Percentiles rank a stretch among this genome's conserved stretches.
These are phyloP conservation scores for Crocinoboletus sp. DNA, from an alignment of 1,284 basidiomycete genomes.

Conservation along the genomic window DNA sequence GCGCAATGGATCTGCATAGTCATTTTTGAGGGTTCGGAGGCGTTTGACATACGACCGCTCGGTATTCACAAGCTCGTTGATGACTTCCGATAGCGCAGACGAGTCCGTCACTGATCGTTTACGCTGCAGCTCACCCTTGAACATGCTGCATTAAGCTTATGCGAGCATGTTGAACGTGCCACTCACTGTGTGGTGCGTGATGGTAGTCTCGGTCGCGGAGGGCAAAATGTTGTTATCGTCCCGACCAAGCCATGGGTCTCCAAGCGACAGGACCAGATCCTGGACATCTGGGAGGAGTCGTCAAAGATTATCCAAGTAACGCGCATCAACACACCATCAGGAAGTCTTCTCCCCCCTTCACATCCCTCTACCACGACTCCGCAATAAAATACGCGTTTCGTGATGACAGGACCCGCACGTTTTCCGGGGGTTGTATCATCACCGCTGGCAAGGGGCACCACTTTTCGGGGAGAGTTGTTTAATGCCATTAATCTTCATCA, in stretches of 20 bases:
- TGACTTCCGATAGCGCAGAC: conserved; percentile 59
- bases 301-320: not conserved
- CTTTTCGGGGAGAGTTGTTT: conserved; percentile 62
- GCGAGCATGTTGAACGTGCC: not conserved
- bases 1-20: conserved; percentile 89
- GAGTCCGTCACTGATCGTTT: conserved; percentile 58
- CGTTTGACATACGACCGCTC: conserved; percentile 77
- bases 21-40: conserved; percentile 66
- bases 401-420: conserved; percentile 41
- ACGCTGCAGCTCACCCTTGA: conserved; percentile 42
- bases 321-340: conserved; percentile 50
- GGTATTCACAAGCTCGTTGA: conserved; percentile 74
- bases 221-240: conserved; percentile 41
- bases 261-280: conserved; percentile 71
- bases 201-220: conserved; percentile 35
- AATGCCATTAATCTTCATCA: conserved; percentile 38
- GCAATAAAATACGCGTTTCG: conserved; percentile 74
- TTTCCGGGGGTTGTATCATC: conserved; percentile 47
- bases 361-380: conserved; percentile 78
- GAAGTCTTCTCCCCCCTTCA: conserved; percentile 58
- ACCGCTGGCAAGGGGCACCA: conserved; percentile 61
- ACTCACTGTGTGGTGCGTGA: conserved; percentile 43
- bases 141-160: conserved; percentile 13
- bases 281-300: conserved; percentile 55
- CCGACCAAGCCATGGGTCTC: conserved; percentile 51